Base-by-base conservation (phyloP, 1,284 basidiomycete genomes). In the Malassezia slooffiae region DNA sequence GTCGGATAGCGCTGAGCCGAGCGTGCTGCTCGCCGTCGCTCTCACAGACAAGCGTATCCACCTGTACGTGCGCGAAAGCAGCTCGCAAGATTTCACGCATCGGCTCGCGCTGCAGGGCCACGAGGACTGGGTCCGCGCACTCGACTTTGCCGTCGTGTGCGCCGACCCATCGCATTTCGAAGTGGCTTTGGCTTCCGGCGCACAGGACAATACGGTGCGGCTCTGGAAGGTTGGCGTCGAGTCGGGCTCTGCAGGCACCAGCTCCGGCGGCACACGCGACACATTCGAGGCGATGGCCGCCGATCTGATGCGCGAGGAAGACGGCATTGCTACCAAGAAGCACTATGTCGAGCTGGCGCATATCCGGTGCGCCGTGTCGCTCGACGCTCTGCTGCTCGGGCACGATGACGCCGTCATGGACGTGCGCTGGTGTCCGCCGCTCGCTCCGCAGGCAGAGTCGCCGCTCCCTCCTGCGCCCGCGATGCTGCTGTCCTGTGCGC, bases 71-170 rank as follows among this genome's bases (percentile, higher is more conserved):
- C 42, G 49, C 21, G 32, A 52, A 13, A 22, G 29, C 11, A n/a
- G 20, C 6, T 23, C 16, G 2, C 24, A 35, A 15, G 19, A 42
- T 7, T 62, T 60, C 38, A 27, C 45, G 17, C 47, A 48, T 33
- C 51, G 54, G 21, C 49, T 58, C 27, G 34, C 43, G 5, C 43
- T 68, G 10, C 53, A 57, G 15, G 66, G 66, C 2, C 66, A 68
- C 50, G 59, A 62, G 30, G 66, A 68, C 41, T 68, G 66, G 66
- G 55, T 67, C 22, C 57, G 62, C 13, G 62, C 64, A 10, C 33
- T 68, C 6, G 66, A 67, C 35, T 56, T 62, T 22, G 52, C 47
- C 39, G 45, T 39, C 16, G 34, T 29, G 12, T 34, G 34, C 12
- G 17, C 38, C 26, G 47, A 41, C 13, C 19, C 38, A 11, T 26